phyloP scores from a whole-genome alignment of 2,329 filamentous ascomycete species.

The Berkeleyomyces basicola region DNA sequence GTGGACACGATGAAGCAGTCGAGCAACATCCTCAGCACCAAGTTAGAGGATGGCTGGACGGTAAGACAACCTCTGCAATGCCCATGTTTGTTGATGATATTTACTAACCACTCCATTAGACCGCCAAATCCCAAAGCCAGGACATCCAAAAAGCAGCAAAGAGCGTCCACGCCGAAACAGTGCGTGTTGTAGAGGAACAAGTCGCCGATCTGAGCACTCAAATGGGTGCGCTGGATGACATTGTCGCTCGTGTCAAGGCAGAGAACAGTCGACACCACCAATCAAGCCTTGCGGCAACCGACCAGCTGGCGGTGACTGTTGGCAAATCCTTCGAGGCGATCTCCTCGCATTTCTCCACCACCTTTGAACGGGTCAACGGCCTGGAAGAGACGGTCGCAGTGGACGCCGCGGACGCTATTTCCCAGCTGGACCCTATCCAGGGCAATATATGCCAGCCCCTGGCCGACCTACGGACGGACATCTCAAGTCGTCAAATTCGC shows the following conservation, averaged over 20 bases:
- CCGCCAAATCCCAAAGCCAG: slow-evolving; percentile 62
- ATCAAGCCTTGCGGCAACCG: slow-evolving; percentile 49
- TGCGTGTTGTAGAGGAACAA: slow-evolving; percentile 78
- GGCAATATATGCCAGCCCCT: slow-evolving; percentile 51
- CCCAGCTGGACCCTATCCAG: slow-evolving; percentile 44
- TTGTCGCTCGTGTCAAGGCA: slow-evolving; percentile 63
- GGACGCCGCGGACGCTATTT: slow-evolving; percentile 40
- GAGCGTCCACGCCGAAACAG: slow-evolving; percentile 77
- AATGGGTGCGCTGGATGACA: slow-evolving; percentile 79
- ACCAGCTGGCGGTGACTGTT: slow-evolving; percentile 48
- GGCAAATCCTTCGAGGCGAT: slow-evolving; percentile 56
- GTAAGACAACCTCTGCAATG: slow-evolving; percentile 28
- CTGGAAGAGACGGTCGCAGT: slow-evolving; percentile 52
- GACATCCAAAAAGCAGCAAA: slow-evolving; percentile 70
- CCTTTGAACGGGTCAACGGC: slow-evolving; percentile 48
- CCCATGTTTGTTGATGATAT: neutral
- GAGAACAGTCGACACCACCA: slow-evolving; percentile 68
- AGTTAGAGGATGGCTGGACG: slow-evolving; percentile 74
- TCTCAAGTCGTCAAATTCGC: slow-evolving; percentile 46
- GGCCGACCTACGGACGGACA: slow-evolving; percentile 49
- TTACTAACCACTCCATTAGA: slow-evolving; percentile 26
- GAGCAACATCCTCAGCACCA: slow-evolving; percentile 61
- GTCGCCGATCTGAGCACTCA: slow-evolving; percentile 75
- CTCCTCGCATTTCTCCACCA: slow-evolving; percentile 50
- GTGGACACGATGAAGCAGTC: slow-evolving; percentile 56